These are phyloP conservation scores for Anthracocystis panici-leucophaei DNA, from an alignment of 1,284 basidiomycete species.

Conservation along the genomic window DNA sequence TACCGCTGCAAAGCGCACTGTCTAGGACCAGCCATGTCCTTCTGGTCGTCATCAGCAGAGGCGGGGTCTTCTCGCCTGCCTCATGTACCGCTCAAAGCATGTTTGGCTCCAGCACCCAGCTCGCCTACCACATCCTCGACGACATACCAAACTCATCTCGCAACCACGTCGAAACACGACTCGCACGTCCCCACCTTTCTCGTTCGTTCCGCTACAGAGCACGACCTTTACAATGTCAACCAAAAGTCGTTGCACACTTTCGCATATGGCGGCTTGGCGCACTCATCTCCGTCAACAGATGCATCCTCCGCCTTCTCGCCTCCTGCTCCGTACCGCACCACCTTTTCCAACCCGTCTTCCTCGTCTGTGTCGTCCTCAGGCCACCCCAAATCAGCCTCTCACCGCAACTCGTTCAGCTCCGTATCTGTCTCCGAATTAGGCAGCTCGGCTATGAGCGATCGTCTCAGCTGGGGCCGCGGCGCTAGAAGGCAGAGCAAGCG, in stretches of 20 bases:
- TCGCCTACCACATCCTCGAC: slow-evolving; percentile 22
- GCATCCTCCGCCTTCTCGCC: slow-evolving; percentile 28
- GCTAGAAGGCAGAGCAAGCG: slow-evolving; percentile 40
- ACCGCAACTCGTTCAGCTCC: slow-evolving; percentile 55
- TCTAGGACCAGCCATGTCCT: slow-evolving; percentile 18
- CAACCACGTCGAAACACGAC: slow-evolving; percentile 27
- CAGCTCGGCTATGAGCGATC: slow-evolving; percentile 40
- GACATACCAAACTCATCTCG: neutral
- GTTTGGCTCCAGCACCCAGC: slow-evolving; percentile 13
- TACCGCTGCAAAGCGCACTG: neutral
- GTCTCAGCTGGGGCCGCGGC: slow-evolving; percentile 47
- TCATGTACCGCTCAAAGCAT: slow-evolving; percentile 12
- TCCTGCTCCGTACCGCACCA: slow-evolving; percentile 33
- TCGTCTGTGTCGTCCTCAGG: slow-evolving; percentile 47
- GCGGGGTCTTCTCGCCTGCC: slow-evolving; percentile 40
- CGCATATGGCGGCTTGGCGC: slow-evolving; percentile 25
- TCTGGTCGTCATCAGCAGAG: slow-evolving; percentile 32
- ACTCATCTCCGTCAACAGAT: slow-evolving; percentile 24
- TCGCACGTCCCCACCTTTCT: slow-evolving; percentile 42
- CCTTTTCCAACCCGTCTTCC: slow-evolving; percentile 51
- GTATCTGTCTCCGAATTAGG: slow-evolving; percentile 43
- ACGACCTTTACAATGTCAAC: slow-evolving; percentile 39
- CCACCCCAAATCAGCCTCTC: slow-evolving; percentile 32
- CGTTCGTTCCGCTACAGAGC: slow-evolving; percentile 43
- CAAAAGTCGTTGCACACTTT: slow-evolving; percentile 41